Base-by-base conservation (phyloP, 2,329 filamentous ascomycete species). In the Aspergillus niger region DNA sequence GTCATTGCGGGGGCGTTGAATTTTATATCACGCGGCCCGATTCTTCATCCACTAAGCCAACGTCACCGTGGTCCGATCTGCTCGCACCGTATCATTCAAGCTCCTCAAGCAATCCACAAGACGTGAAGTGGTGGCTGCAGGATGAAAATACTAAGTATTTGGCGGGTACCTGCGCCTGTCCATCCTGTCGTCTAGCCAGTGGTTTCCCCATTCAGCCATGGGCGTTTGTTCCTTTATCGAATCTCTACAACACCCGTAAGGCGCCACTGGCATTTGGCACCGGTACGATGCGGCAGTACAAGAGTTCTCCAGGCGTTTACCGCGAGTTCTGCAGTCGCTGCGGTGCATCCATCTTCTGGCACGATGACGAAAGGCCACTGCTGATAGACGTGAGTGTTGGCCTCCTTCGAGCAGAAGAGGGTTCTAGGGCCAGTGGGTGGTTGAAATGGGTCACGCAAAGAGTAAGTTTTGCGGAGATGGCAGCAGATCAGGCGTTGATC, bases 181-280 rank as follows among this genome's bases (percentile, higher is more conserved):
- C 75, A 5, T 84, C 85, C 2, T 91, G 89, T 70, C 84, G 88
- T 5, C 76, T 86, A 3, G 74, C 76, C 0, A 82, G 84, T 1
- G 87, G 88, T 3, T 87, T 86, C 64, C 86, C 89, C 58, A 82
- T 90, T 50, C 83, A 89, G 65, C 77, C 83, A 0, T 91, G 88
- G 88, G 81, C 85, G 0, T 91, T 90, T 68, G 76, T 90, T 0
- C 86, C 86, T 0, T 78, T 80, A n/a, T 72, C 75, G 1, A 86
- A 88, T 66, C 85, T 91, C 56, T 73, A 78, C 17, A 77, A 84
- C 26, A 62, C 73, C 32, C 63, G 79, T 51, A 67, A 74, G 13
- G 67, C 69, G 20, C 67, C 73, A 1, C 60, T 79, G 4, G 59
- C 66, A 11, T 74, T 82, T 3, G 69, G 75, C 0, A 67, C 74